Evolutionary conservation across 1,139 yeast species (phyloP).

Genomic region (Arxiozyma telluris): DNA sequence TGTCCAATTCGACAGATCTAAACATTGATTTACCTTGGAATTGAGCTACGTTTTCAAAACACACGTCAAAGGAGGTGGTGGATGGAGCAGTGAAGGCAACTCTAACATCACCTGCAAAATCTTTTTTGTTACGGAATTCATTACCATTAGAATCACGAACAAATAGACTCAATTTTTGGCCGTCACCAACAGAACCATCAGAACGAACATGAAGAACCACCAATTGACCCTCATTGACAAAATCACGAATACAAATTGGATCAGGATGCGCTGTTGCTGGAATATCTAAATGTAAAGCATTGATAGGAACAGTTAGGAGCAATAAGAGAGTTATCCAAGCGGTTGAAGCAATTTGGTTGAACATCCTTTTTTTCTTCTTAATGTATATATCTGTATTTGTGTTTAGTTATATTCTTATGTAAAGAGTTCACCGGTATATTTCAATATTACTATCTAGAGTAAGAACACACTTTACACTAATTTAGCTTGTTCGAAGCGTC

Average conservation of each 20-base stretch:
- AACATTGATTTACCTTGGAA: slow-evolving; percentile 32
- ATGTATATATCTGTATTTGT: not conserved
- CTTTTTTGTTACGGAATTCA: slow-evolving; percentile 58
- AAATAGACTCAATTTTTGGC: slow-evolving; percentile 59
- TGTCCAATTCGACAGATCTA: slow-evolving; percentile 76
- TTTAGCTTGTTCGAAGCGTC: not conserved
- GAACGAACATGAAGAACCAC: slow-evolving; percentile 76
- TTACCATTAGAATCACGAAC: slow-evolving; percentile 63
- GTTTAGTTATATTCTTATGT: not conserved
- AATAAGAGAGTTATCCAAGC: not conserved
- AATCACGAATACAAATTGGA: slow-evolving; percentile 79
- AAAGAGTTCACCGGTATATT: too few relatives aligned
- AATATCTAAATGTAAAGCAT: slow-evolving; percentile 30
- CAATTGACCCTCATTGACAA: slow-evolving; percentile 71
- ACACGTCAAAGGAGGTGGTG: slow-evolving; percentile 80
- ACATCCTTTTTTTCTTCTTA: not conserved
- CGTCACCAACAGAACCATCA: slow-evolving; percentile 72
- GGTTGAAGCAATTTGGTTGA: not conserved
- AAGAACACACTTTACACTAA: not conserved
- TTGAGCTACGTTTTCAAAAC: slow-evolving; percentile 59
- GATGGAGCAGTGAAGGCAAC: slow-evolving; percentile 79
- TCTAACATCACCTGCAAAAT: slow-evolving; percentile 54
- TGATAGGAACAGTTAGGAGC: not conserved
- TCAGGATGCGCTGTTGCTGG: slow-evolving; percentile 34
- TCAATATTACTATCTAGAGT: not conserved